phyloP scores from a whole-genome alignment of 1,284 basidiomycete genomes.

The Mycena citricolor region DNA sequence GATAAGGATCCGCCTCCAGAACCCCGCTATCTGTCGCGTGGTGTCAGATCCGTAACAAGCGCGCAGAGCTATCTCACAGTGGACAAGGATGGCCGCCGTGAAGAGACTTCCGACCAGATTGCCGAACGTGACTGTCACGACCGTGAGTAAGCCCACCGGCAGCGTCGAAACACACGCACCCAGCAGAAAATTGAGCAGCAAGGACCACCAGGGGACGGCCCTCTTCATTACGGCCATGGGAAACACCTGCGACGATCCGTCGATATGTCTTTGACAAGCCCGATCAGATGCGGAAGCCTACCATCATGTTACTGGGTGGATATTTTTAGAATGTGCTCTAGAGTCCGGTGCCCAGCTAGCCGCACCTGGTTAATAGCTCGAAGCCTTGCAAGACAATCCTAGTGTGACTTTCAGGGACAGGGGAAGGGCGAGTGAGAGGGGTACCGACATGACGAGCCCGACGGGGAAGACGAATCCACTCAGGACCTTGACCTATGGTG shows the following conservation, averaged over 20 bases:
- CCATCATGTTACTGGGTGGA: slow-evolving; percentile 82
- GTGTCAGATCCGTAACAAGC: slow-evolving; percentile 2
- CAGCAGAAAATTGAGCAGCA: slow-evolving; percentile 66
- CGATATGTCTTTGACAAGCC: slow-evolving; percentile 1
- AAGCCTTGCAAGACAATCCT: slow-evolving; percentile 74
- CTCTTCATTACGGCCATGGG: slow-evolving; percentile 66
- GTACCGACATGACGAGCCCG: slow-evolving; percentile 69
- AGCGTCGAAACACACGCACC: slow-evolving; percentile 38
- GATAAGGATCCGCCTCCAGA: slow-evolving; percentile 57
- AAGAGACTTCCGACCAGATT: slow-evolving; percentile 73
- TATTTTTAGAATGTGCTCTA: no score
- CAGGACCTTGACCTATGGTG: slow-evolving; percentile 60
- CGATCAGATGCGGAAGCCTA: slow-evolving; percentile 29
- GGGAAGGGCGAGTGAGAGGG: not conserved
- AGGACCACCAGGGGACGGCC: slow-evolving; percentile 65
- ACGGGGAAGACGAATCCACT: slow-evolving; percentile 71
- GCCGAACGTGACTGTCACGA: slow-evolving; percentile 58
- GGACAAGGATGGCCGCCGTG: slow-evolving; percentile 66
- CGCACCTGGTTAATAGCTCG: slow-evolving; percentile 69
- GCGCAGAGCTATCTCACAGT: slow-evolving; percentile 44
- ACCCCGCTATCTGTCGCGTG: slow-evolving; percentile 51
- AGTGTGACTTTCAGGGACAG: no score
- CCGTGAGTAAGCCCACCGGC: slow-evolving; percentile 5
- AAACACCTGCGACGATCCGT: slow-evolving; percentile 44
- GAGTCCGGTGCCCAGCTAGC: no score